phyloP scores from a whole-genome alignment of 257 asterid genomes.

The Eucommia ulmoides region DNA sequence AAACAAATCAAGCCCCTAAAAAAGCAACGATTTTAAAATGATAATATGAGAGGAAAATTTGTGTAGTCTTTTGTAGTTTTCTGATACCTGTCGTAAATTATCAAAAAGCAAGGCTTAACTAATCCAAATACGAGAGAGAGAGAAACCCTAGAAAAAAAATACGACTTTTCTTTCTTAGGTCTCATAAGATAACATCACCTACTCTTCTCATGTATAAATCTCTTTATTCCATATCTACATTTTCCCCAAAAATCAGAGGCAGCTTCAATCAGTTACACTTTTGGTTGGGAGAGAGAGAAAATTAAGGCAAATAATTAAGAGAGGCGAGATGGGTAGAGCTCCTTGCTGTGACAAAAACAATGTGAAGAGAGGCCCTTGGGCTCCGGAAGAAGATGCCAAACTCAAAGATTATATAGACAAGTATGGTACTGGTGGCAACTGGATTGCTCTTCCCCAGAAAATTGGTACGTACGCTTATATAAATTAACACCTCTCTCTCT shows the following conservation, averaged over 20 bases:
- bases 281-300: background rate
- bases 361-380: constrained; percentile 96
- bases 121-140: constrained; percentile 44
- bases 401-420: constrained; percentile 78
- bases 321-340: constrained; percentile 74
- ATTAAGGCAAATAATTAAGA: background rate
- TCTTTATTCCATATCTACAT: constrained; percentile 50
- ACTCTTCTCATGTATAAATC: constrained; percentile 53
- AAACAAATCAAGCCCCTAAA: constrained; percentile 25
- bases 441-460: constrained; percentile 99
- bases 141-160: constrained; percentile 44
- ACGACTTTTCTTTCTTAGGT: constrained; percentile 34
- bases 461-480: constrained; percentile 40
- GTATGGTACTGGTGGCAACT: constrained; percentile 74
- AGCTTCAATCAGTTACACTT: constrained; percentile 8
- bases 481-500: background rate
- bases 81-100: constrained; percentile 10
- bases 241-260: constrained; percentile 17
- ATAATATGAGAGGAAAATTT: constrained; percentile 18
- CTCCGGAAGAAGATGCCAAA: constrained; percentile 88
- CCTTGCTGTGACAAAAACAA: constrained; percentile 95
- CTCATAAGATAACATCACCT: constrained; percentile 50
- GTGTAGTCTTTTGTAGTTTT: constrained; percentile 32
- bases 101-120: constrained; percentile 26
- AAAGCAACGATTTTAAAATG: constrained; percentile 25